Evolutionary conservation across 306 rosid genomes (phyloP), one percentile per base, ranked within the genome.

Genomic region (Dryas alaskensis): DNA sequence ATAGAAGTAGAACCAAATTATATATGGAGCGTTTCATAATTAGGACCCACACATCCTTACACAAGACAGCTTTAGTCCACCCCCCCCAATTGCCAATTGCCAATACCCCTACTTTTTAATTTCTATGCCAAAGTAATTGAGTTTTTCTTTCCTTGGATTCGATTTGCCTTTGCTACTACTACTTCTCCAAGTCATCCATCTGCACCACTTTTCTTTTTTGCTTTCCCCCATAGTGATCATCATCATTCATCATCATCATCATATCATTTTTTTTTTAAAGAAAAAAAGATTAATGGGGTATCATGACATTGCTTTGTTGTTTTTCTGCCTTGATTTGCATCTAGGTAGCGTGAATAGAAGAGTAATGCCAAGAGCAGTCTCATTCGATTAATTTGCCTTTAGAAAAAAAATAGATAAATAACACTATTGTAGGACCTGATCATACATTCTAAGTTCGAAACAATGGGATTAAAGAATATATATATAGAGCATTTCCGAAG

Each of bases 111-210:
- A 57, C 81, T 79, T 70, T 81, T 69, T 68, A 57, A 37, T 78
- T 53, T 65, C 60, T 67, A 76, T 85, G 47, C 79, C 80, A 76
- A 81, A 78, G 49, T 40, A 45, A 53, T 39, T 25, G 60, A 16
- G n/a, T 43, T 39, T 10, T 68, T 68, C 80, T 74, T 72, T 62
- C 85, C 59, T 91, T 47, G 95, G 97, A 89, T 91, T 90, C 91
- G 50, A 54, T 85, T 80, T 74, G 19, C 70, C 76, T 84, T 77
- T 72, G 45, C 73, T 72, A 81, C 76, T 76, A 80, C 71, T 78
- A 69, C 78, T 82, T 86, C 81, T 77, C 46, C 78, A 83, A 81
- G 70, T 51, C 78, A 79, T 64, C 72, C 14, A n/a, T 46, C 57
- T n/a, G 10, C 17, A 60, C 70, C 40, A 47, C 72, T 50, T 77